These are phyloP conservation scores for Wickerhamiella slavikovae DNA, from an alignment of 805 yeast species.

Conservation along the genomic window DNA sequence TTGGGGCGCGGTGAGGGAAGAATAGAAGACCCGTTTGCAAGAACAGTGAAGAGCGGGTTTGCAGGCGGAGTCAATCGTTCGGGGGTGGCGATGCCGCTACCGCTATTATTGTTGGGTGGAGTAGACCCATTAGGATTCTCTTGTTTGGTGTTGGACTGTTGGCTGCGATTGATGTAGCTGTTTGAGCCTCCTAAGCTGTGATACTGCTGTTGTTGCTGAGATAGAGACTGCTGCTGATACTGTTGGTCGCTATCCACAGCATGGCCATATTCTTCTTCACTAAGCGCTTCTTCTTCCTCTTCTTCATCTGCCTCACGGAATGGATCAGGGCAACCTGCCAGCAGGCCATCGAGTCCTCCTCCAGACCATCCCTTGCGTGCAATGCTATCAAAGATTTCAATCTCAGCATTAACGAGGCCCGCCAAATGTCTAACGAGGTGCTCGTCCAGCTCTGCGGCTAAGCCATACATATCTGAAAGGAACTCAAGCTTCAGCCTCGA, in stretches of 20 bases:
- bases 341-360: conserved; percentile 58
- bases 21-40: too few species aligned
- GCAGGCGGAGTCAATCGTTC: too few species aligned
- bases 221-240: conserved; percentile 13
- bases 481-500: conserved; percentile 58
- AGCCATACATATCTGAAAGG: conserved; percentile 38
- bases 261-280: neutral
- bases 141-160: too few species aligned
- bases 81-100: too few species aligned
- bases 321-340: conserved; percentile 47
- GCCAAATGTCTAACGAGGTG: conserved; percentile 35
- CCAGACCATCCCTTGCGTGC: conserved; percentile 71
- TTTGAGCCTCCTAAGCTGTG: too few species aligned
- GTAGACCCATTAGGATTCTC: too few species aligned
- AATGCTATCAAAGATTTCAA: conserved; percentile 60
- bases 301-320: conserved; percentile 19
- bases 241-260: conserved; percentile 1
- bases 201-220: conserved; percentile 8
- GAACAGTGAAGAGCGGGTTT: too few species aligned
- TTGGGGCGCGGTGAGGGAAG: too few species aligned
- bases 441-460: conserved; percentile 42
- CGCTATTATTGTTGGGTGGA: too few species aligned
- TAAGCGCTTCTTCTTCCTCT: neutral
- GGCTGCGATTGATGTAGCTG: too few species aligned
- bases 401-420: conserved; percentile 52